phyloP scores from a whole-genome alignment of 768 basidiomycete genomes.

The Rhodotorula paludigena region DNA sequence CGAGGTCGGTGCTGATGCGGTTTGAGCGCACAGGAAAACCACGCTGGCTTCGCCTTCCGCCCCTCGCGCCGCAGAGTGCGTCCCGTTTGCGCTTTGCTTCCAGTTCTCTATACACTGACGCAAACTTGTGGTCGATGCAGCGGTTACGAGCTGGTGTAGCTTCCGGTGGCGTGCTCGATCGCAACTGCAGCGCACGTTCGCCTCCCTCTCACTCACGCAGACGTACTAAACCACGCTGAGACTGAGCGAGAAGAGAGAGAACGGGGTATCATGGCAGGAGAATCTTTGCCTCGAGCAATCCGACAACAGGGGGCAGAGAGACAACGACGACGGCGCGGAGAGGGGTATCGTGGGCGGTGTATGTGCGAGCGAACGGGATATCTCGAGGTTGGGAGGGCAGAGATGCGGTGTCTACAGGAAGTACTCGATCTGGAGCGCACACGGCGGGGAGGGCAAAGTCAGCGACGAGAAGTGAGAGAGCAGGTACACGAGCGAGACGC shows the following conservation, averaged over 20 bases:
- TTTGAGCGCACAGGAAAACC: slow-evolving; percentile 11
- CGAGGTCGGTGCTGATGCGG: not conserved
- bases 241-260: too few species aligned
- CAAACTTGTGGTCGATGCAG: not conserved
- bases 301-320: too few species aligned
- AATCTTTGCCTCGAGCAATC: too few species aligned
- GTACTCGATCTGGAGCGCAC: slow-evolving; percentile 38
- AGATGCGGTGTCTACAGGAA: slow-evolving; percentile 35
- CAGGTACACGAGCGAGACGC: not conserved
- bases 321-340: too few species aligned
- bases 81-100: not conserved
- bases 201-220: too few species aligned
- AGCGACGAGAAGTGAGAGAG: not conserved
- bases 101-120: not conserved
- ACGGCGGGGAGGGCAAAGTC: too few species aligned
- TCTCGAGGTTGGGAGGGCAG: too few species aligned
- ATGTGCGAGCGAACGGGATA: too few species aligned
- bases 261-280: too few species aligned
- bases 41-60: slow-evolving; percentile 30
- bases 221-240: too few species aligned
- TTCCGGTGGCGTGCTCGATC: not conserved
- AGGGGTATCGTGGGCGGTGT: too few species aligned
- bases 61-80: slow-evolving; percentile 20
- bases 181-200: too few species aligned
- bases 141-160: slow-evolving; percentile 25